phyloP scores from a whole-genome alignment of 1,284 basidiomycete species.

The Rhodotorula sp. region DNA sequence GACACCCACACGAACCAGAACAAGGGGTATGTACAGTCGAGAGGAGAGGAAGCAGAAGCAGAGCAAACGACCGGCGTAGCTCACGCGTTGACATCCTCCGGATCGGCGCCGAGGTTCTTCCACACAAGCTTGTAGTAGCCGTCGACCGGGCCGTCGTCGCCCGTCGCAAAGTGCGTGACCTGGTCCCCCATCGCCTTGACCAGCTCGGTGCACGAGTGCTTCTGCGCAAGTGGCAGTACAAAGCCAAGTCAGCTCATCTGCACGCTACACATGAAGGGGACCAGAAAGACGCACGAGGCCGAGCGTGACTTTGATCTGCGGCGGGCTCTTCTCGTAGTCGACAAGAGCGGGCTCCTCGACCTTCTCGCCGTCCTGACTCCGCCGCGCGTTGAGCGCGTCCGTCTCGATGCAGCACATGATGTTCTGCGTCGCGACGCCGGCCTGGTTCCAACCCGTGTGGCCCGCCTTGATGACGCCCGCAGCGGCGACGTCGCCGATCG shows the following conservation, averaged over 20 bases:
- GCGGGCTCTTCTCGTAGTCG: constrained; percentile 60
- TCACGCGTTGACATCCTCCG: not conserved
- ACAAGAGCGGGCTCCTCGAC: constrained; percentile 53
- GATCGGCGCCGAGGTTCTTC: constrained; percentile 31
- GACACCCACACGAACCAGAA: too few species aligned
- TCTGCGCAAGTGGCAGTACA: constrained; percentile 5
- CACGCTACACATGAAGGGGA: not conserved
- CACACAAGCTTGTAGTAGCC: constrained; percentile 38
- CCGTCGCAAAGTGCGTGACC: constrained; percentile 28
- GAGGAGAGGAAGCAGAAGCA: too few species aligned
- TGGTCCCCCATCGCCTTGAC: constrained; percentile 28
- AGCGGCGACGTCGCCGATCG: constrained; percentile 67
- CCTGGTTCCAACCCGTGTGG: constrained; percentile 57
- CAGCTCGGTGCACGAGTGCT: constrained; percentile 34
- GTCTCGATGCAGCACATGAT: constrained; percentile 50
- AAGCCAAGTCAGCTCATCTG: not conserved
- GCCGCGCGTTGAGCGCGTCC: constrained; percentile 6
- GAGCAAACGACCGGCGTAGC: too few species aligned
- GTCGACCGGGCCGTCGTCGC: constrained; percentile 33
- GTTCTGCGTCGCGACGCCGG: constrained; percentile 49
- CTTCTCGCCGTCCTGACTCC: not conserved
- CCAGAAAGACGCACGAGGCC: constrained; percentile 53
- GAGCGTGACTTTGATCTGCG: constrained; percentile 70
- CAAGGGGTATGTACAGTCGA: not conserved
- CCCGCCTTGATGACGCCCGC: constrained; percentile 70